Evolutionary conservation across 192 early-diverging fungal species (phyloP).

Genomic region (Coemansia sp.): DNA sequence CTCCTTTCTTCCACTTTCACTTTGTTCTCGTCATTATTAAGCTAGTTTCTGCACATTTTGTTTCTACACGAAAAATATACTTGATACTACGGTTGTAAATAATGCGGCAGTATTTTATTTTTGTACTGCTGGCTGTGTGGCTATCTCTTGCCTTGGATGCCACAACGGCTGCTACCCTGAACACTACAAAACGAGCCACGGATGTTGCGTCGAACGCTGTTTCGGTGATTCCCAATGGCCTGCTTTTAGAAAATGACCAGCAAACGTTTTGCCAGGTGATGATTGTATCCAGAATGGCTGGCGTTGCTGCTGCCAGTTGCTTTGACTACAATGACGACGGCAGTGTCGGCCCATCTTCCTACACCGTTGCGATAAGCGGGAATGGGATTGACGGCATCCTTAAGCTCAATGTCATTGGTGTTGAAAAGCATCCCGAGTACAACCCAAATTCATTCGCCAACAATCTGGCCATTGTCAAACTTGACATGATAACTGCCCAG

Average conservation of each 20-base stretch:
- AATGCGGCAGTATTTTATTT: background rate
- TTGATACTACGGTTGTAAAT: background rate
- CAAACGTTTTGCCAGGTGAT: slow-evolving; percentile 15
- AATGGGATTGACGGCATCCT: background rate
- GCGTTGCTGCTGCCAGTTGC: slow-evolving; percentile 12
- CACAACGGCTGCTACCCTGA: background rate
- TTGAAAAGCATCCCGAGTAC: slow-evolving; percentile 7
- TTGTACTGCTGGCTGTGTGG: background rate
- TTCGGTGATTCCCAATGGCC: background rate
- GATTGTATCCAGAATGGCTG: background rate
- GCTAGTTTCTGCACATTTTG: no score
- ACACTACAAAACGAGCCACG: slow-evolving; percentile 21
- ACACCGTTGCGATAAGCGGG: background rate
- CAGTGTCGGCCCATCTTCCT: background rate
- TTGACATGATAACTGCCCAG: background rate
- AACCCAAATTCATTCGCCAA: slow-evolving; percentile 29
- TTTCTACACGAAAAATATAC: no score
- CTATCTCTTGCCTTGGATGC: background rate
- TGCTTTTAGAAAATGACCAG: background rate
- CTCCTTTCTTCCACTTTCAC: no score
- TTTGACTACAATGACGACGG: slow-evolving; percentile 2
- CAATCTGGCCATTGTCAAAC: slow-evolving; percentile 21
- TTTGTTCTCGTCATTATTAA: no score
- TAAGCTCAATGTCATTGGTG: background rate
- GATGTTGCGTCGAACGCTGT: background rate